Base-by-base conservation (phyloP, 768 basidiomycete species). In the Leccinellum rugosiceps region DNA sequence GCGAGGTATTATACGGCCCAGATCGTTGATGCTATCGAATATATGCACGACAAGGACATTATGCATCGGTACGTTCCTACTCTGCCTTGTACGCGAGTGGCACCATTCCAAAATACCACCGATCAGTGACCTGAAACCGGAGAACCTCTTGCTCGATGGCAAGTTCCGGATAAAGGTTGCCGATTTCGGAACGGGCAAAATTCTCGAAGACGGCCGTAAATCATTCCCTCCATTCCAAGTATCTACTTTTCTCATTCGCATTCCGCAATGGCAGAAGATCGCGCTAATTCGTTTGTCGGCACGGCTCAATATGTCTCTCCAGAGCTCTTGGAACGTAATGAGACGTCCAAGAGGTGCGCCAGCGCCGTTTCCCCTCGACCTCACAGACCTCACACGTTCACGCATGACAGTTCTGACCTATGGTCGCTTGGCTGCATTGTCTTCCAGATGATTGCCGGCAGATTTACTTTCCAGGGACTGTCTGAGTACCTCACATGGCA, bases 351-450 rank as follows among this genome's bases (percentile, higher is more conserved):
- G 73, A 86, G 90, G 92, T 92, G 58, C 55, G 76, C 38, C 1
- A 31, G 25, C 19, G 4, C 23, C 2, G 6, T 55, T 49, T 31
- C 48, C 19, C 25, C 3, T 6, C 55, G 31, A 25, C 56, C 46
- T 50, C 43, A 35, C 15, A 15, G 14, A 34, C 8, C 49, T 49
- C 43, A 56, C 35, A 14, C 7, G 1, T 6, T 30, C 46, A 1
- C 14, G 41, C n/a, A 43, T 19, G 6, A 19, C 57, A 95, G 94
- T 60, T 92, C 95, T 41, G 97, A 98, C 72, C 79, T 94, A 11
- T 99, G 96, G 96, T 92, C 94, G 5, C 79, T 97, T 23, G 97
- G 94, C 2, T 98, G 96, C 73, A 87, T 98, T 45, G 73, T 98
- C n/a, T 98, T 85, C 73, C 95, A 98, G 71, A 88, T 98, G 80